Evolutionary conservation across 108 stramenopile genomes (phyloP).

Genomic region (Stephanodiscus minutulus): DNA sequence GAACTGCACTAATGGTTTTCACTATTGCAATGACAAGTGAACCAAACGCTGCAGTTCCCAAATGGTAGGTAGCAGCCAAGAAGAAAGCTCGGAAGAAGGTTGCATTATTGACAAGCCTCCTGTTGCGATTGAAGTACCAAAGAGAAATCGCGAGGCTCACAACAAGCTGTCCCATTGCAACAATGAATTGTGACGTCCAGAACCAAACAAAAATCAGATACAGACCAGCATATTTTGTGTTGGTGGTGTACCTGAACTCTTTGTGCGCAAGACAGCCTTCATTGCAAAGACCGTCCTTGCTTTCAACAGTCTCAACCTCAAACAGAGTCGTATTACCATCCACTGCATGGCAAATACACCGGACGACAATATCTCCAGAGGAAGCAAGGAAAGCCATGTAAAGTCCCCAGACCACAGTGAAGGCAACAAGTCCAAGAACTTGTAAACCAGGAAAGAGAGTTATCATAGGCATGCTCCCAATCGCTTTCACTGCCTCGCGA

Average conservation of each 20-base stretch:
- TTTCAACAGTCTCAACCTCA: constrained; percentile 39
- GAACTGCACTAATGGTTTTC: constrained; percentile 77
- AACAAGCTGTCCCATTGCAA: constrained; percentile 86
- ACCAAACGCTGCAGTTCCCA: constrained; percentile 92
- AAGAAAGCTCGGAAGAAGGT: constrained; percentile 58
- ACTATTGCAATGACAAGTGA: constrained; percentile 87
- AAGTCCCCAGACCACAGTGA: constrained; percentile 54
- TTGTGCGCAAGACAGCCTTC: constrained; percentile 20
- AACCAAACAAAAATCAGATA: constrained; percentile 86
- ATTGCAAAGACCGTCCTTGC: constrained; percentile 32
- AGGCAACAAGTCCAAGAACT: constrained; percentile 51
- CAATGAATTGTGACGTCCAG: constrained; percentile 90
- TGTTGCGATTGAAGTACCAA: constrained; percentile 65
- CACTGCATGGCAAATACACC: constrained; percentile 13
- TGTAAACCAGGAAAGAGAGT: constrained; percentile 69
- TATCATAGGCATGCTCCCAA: constrained; percentile 72
- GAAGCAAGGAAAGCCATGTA: constrained; percentile 72
- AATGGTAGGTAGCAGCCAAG: constrained; percentile 66
- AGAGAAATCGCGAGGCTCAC: constrained; percentile 69
- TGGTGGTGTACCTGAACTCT: constrained; percentile 26
- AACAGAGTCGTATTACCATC: constrained; percentile 4
- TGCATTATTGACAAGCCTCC: constrained; percentile 53
- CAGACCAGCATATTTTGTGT: constrained; percentile 48
- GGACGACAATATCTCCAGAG: constrained; percentile 54
- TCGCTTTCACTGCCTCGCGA: constrained; percentile 72